phyloP scores from a whole-genome alignment of 129 eudicot species.

The Mikania micrantha region DNA sequence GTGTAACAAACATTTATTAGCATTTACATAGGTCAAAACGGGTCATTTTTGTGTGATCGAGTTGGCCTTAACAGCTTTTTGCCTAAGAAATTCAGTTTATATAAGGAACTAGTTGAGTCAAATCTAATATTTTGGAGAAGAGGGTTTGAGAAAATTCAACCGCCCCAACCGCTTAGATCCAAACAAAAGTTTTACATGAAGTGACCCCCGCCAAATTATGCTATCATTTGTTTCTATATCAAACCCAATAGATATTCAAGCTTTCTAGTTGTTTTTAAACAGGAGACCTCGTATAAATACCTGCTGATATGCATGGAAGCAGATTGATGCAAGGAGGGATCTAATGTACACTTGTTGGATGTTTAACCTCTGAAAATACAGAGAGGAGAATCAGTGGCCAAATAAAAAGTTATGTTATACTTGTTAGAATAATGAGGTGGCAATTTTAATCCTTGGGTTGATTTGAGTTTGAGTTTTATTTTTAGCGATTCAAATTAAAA shows the following conservation, averaged over 20 bases:
- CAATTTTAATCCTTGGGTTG: background rate
- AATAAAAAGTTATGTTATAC: background rate
- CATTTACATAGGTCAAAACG: background rate
- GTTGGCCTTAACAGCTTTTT: background rate
- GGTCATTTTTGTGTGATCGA: background rate
- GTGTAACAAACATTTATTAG: slow-evolving; percentile 26
- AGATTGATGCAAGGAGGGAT: slow-evolving; percentile 82
- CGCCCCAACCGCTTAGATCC: background rate
- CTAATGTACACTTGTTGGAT: slow-evolving; percentile 61
- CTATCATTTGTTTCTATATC: background rate
- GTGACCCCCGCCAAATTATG: background rate
- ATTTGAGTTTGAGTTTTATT: background rate
- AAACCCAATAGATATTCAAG: background rate
- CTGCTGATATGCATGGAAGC: slow-evolving; percentile 99
- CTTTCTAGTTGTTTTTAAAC: background rate
- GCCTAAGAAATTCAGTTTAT: background rate
- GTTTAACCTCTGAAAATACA: slow-evolving; percentile 61
- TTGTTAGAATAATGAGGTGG: background rate
- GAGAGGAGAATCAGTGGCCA: background rate
- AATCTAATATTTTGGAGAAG: background rate
- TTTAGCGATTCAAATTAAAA: background rate
- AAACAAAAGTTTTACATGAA: background rate
- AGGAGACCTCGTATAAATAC: slow-evolving; percentile 31
- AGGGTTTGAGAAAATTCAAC: background rate
- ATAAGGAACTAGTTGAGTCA: background rate